Percentiles rank a stretch among this genome's conserved stretches.
phyloP scores from a whole-genome alignment of 768 basidiomycete species.

The Suillus weaverae region DNA sequence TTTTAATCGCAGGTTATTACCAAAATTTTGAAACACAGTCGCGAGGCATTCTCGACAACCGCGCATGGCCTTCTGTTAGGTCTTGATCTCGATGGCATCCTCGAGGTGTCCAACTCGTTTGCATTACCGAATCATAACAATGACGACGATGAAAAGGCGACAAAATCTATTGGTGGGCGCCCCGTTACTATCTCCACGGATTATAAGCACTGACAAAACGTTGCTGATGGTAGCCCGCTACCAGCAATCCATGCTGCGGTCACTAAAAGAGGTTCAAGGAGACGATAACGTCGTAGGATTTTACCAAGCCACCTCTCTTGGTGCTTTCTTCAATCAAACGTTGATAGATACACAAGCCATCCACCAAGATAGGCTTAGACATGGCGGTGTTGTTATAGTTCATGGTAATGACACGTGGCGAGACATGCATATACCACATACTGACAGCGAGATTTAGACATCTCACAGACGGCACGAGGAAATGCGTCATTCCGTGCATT shows the following conservation, averaged over 20 bases:
- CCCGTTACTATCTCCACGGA: conserved; percentile 9
- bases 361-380: conserved; percentile 81
- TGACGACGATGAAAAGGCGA: conserved; percentile 83
- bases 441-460: conserved; percentile 47
- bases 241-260: conserved; percentile 81
- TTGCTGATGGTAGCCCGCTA: conserved; percentile 60
- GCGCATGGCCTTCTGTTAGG: conserved; percentile 87
- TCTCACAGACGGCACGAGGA: conserved; percentile 75
- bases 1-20: conserved; percentile 67
- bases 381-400: conserved; percentile 82
- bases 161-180: conserved; percentile 68
- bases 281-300: conserved; percentile 93
- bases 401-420: conserved; percentile 55
- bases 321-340: conserved; percentile 81
- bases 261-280: conserved; percentile 86
- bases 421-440: background rate
- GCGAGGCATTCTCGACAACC: conserved; percentile 70
- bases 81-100: conserved; percentile 85
- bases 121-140: conserved; percentile 70
- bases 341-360: conserved; percentile 82
- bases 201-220: conserved; percentile 10
- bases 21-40: conserved; percentile 91
- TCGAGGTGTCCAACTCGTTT: conserved; percentile 92
- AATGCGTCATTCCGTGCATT: conserved; percentile 91
- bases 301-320: conserved; percentile 86